These are phyloP conservation scores for Postia placenta DNA, from an alignment of 768 basidiomycete species.

Conservation along the genomic window DNA sequence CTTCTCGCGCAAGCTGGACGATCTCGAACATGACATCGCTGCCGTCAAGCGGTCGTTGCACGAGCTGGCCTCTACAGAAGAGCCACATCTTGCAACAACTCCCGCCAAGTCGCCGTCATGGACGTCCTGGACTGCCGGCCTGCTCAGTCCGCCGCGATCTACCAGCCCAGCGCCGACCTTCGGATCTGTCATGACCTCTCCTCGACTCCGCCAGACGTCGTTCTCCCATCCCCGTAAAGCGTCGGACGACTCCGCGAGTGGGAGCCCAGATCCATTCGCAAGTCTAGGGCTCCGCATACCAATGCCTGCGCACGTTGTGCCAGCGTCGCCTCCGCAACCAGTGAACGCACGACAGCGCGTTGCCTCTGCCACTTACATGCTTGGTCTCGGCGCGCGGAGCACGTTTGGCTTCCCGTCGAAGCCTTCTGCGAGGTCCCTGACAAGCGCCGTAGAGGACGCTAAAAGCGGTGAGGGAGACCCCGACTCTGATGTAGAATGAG, in stretches of 20 bases:
- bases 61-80: conserved; percentile 27
- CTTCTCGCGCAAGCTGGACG: conserved; percentile 58
- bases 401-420: conserved; percentile 20
- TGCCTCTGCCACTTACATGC: conserved; percentile 57
- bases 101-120: conserved; percentile 19
- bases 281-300: conserved; percentile 48
- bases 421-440: conserved; percentile 7
- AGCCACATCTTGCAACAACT: conserved; percentile 4
- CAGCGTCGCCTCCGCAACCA: conserved; percentile 13
- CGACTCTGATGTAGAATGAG: conserved; percentile 15
- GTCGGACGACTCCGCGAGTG: conserved; percentile 9
- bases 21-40: conserved; percentile 74
- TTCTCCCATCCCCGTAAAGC: conserved; percentile 28
- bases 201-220: conserved; percentile 44
- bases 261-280: conserved; percentile 35
- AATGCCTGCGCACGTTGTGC: conserved; percentile 41
- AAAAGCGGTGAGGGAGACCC: conserved; percentile 2
- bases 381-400: conserved; percentile 48
- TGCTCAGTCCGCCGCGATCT: conserved; percentile 36
- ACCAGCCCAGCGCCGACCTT: conserved; percentile 54
- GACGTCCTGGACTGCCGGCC: conserved; percentile 54
- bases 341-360: conserved; percentile 36
- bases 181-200: conserved; percentile 65
- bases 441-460: conserved; percentile 5
- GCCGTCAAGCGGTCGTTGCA: conserved; percentile 56